A percentile compares a stretch with the other conserved stretches of the same genome.
Evolutionary conservation across 192 early-diverging fungal species (phyloP).

Genomic region (Neocallimastix lanati): DNA sequence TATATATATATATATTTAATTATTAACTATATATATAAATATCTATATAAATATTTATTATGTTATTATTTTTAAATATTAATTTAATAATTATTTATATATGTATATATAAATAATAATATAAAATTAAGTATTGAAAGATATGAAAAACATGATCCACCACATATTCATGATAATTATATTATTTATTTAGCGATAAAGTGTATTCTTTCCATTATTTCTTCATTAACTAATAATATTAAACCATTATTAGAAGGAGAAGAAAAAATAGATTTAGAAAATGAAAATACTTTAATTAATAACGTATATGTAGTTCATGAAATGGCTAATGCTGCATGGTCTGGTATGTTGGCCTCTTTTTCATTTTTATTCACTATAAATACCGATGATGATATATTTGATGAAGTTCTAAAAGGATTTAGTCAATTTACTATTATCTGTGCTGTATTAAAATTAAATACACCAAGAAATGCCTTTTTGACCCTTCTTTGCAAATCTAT

Average conservation of each 20-base stretch:
- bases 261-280: slow-evolving; percentile 27
- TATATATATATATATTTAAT: not conserved
- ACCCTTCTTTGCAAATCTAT: slow-evolving; percentile 65
- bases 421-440: slow-evolving; percentile 59
- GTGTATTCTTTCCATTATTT: not conserved
- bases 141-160: not conserved
- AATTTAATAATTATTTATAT: too few relatives aligned
- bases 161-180: not conserved
- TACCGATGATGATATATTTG: slow-evolving; percentile 71
- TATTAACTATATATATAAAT: too few relatives aligned
- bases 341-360: slow-evolving; percentile 53
- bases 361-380: slow-evolving; percentile 55
- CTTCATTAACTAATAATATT: not conserved
- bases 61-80: too few relatives aligned
- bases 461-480: slow-evolving; percentile 72
- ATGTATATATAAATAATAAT: too few relatives aligned
- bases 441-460: slow-evolving; percentile 55
- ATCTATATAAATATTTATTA: too few relatives aligned
- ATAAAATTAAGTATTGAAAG: not conserved
- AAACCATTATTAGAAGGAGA: slow-evolving; percentile 2
- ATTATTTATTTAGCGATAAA: not conserved
- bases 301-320: slow-evolving; percentile 22
- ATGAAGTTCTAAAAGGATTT: slow-evolving; percentile 43
- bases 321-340: slow-evolving; percentile 68
- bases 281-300: not conserved